phyloP scores from a whole-genome alignment of 1,284 basidiomycete species.

The Microbotryomycetes sp. region DNA sequence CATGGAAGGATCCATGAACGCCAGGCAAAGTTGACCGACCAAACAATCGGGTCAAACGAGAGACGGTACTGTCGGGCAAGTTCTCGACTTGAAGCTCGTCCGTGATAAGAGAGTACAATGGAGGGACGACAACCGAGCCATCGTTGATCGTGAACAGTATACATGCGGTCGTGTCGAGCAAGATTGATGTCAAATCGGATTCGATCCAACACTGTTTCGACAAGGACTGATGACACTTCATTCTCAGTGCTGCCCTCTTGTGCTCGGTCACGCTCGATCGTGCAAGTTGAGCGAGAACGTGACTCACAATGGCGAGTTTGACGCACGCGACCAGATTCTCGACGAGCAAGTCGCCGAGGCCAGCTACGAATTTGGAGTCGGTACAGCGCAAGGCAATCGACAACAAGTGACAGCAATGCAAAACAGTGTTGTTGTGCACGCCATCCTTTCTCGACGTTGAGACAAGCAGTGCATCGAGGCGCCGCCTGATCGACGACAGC shows the following conservation, averaged over 20 bases:
- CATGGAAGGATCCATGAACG: not conserved
- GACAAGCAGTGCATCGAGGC: not conserved
- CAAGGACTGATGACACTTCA: not conserved
- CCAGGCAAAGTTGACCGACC: constrained; percentile 2
- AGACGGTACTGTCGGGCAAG: constrained; percentile 13
- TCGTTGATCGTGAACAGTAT: constrained; percentile 12
- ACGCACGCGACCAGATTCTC: constrained; percentile 11
- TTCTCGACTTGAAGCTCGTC: not conserved
- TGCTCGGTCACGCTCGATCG: no score
- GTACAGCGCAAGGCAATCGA: constrained; percentile 14
- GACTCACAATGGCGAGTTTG: constrained; percentile 10
- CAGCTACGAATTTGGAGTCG: not conserved
- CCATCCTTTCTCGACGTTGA: not conserved
- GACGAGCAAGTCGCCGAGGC: constrained; percentile 11
- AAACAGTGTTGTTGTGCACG: not conserved
- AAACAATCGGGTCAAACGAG: constrained; percentile 21
- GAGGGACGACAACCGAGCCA: not conserved
- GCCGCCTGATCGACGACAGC: constrained; percentile 7
- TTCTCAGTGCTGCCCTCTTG: no score
- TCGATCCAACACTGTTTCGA: not conserved
- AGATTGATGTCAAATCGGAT: constrained; percentile 1
- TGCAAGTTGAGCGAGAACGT: not conserved
- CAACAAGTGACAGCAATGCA: constrained; percentile 11
- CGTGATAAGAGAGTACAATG: not conserved
- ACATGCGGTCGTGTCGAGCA: constrained; percentile 23